These are phyloP conservation scores for Alnus rubra DNA, from an alignment of 306 rosid species.

Conservation along the genomic window DNA sequence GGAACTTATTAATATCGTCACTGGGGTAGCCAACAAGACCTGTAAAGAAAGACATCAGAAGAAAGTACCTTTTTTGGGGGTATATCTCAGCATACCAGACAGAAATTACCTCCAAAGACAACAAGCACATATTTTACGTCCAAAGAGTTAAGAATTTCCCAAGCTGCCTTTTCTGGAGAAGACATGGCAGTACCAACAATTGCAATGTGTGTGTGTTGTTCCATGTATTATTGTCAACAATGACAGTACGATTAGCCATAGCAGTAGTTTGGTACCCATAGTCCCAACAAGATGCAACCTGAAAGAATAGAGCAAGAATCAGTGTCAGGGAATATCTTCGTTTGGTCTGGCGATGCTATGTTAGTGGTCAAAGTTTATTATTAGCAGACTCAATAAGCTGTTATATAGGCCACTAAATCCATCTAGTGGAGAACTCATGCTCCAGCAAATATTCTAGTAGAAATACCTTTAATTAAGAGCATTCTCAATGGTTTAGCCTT, in stretches of 20 bases:
- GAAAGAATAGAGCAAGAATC: slow-evolving; percentile 25
- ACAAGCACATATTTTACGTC: slow-evolving; percentile 98
- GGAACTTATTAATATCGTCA: too few relatives aligned
- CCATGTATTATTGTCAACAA: slow-evolving; percentile 99
- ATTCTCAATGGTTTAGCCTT: too few relatives aligned
- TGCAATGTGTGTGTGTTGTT: slow-evolving; percentile 96
- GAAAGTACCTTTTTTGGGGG: neutral
- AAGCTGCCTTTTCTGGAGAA: slow-evolving; percentile 98
- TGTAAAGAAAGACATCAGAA: slow-evolving; percentile 28
- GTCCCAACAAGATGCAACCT: slow-evolving; percentile 99
- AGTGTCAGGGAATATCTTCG: slow-evolving; percentile 13
- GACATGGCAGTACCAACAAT: slow-evolving; percentile 99
- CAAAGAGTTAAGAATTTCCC: slow-evolving; percentile 96
- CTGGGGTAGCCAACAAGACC: too few relatives aligned
- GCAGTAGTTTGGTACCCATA: slow-evolving; percentile 99
- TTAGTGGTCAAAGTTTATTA: neutral
- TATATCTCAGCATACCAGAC: slow-evolving; percentile 19
- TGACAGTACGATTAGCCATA: slow-evolving; percentile 99
- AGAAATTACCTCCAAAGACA: slow-evolving; percentile 94
- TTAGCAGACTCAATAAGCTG: neutral
- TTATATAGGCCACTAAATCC: too few relatives aligned
- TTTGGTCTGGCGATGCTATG: neutral
- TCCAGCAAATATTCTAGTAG: too few relatives aligned
- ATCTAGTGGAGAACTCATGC: too few relatives aligned
- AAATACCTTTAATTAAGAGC: too few relatives aligned